phyloP scores from a whole-genome alignment of 495 filamentous ascomycete species.

The Pseudomonodictys pantanalensis region DNA sequence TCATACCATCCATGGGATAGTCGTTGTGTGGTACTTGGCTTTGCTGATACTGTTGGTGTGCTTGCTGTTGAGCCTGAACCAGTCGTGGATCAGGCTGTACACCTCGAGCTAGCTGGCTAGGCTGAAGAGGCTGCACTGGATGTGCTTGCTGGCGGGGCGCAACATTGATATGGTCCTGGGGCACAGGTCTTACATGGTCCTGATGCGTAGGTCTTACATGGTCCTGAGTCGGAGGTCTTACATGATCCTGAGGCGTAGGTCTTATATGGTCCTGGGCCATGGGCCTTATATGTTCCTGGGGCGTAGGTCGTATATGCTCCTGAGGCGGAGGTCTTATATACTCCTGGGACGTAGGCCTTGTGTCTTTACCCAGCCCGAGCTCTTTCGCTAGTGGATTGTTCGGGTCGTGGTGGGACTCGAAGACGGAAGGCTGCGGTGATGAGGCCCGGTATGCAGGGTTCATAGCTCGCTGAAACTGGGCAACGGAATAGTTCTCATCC shows the following conservation, averaged over 20 bases:
- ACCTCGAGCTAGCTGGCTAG: slow-evolving; percentile 29
- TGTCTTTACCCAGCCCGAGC: slow-evolving; percentile 54
- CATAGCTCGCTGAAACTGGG: slow-evolving; percentile 90
- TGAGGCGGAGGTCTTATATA: background rate
- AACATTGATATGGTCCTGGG: background rate
- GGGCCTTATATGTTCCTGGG: slow-evolving; percentile 27
- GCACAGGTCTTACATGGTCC: slow-evolving; percentile 17
- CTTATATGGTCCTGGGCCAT: slow-evolving; percentile 24
- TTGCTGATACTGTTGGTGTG: slow-evolving; percentile 38
- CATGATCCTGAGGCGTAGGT: background rate
- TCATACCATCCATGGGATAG: slow-evolving; percentile 96
- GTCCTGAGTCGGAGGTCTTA: too few species aligned
- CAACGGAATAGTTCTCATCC: slow-evolving; percentile 82
- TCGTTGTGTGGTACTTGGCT: slow-evolving; percentile 83
- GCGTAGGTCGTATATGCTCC: too few species aligned
- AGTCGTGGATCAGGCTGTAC: slow-evolving; percentile 36
- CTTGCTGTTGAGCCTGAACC: slow-evolving; percentile 41
- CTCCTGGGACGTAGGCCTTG: background rate
- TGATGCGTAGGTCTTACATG: too few species aligned
- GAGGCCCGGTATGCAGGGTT: slow-evolving; percentile 93
- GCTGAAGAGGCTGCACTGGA: slow-evolving; percentile 40
- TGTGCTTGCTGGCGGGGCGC: background rate
- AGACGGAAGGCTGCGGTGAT: slow-evolving; percentile 81
- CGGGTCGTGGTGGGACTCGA: slow-evolving; percentile 85
- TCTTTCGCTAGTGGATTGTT: slow-evolving; percentile 64